Conservation (phyloP, 192 early-diverging fungal species). For the Coemansia sp. region DNA sequence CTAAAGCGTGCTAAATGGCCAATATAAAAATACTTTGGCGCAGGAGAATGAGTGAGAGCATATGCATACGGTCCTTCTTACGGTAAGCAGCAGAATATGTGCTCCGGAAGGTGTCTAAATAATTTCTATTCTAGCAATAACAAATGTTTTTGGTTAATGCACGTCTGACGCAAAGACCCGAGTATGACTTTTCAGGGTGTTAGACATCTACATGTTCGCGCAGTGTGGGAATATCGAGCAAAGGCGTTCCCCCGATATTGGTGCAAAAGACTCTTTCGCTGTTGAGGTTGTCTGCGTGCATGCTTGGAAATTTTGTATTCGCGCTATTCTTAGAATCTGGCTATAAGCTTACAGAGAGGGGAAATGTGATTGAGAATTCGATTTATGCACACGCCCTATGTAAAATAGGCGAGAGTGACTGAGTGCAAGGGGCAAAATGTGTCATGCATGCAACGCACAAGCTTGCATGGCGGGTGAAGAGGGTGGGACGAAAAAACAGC, state of each 20-base stretch:
- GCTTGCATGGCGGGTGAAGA: neutral
- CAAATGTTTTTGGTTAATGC: slow-evolving; percentile 27
- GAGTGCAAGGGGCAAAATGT: neutral
- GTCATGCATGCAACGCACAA: neutral
- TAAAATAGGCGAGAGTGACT: neutral
- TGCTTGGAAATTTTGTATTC: neutral
- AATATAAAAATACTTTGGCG: neutral
- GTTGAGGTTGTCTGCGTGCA: neutral
- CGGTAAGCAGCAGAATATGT: neutral
- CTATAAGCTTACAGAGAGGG: neutral
- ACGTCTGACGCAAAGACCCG: slow-evolving; percentile 8
- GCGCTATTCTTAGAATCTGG: neutral
- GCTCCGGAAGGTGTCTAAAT: neutral
- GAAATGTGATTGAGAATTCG: neutral
- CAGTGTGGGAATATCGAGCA: slow-evolving; percentile 1
- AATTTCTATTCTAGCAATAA: neutral
- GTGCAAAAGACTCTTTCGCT: neutral
- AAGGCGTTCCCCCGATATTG: neutral
- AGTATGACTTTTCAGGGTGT: neutral
- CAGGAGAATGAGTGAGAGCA: neutral
- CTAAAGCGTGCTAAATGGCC: neutral
- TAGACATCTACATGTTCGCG: neutral
- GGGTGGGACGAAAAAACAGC: neutral
- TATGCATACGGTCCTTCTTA: neutral
- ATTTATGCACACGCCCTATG: neutral